Conservation (phyloP, 257 asterid species). For the Pogostemon cablin region DNA sequence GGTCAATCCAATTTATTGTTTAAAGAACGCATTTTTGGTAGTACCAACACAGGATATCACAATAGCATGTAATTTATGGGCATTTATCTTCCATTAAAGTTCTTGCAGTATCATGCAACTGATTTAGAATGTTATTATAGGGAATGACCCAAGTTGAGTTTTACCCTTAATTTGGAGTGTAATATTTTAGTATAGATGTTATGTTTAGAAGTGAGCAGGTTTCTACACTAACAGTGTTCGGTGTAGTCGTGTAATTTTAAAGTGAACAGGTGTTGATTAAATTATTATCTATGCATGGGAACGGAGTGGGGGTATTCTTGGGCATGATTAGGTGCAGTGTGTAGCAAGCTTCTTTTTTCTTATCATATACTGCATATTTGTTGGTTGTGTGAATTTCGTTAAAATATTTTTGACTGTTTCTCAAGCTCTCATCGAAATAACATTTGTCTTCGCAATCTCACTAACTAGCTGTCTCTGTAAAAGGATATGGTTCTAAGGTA, state of each 20-base stretch:
- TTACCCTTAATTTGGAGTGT: constrained; percentile 13
- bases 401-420: neutral
- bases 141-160: constrained; percentile 1
- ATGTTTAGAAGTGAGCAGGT: constrained; percentile 13
- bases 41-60: neutral
- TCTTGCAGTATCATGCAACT: neutral
- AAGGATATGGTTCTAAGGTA: neutral
- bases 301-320: constrained; percentile 5
- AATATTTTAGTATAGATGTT: neutral
- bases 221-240: constrained; percentile 5
- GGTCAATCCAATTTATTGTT: constrained; percentile 1
- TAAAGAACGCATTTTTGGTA: neutral
- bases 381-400: constrained; percentile 7
- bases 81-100: constrained; percentile 3
- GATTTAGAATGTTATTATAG: constrained; percentile 1
- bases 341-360: constrained; percentile 3
- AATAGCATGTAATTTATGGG: neutral
- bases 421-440: neutral
- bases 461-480: neutral
- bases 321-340: neutral
- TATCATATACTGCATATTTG: neutral
- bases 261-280: neutral
- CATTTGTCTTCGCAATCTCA: neutral
- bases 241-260: neutral
- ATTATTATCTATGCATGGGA: neutral